A percentile compares a stretch with the other conserved stretches of the same genome.
Evolutionary conservation across 2,329 filamentous ascomycete genomes (phyloP).

Genomic region (Fusarium duplospermum): DNA sequence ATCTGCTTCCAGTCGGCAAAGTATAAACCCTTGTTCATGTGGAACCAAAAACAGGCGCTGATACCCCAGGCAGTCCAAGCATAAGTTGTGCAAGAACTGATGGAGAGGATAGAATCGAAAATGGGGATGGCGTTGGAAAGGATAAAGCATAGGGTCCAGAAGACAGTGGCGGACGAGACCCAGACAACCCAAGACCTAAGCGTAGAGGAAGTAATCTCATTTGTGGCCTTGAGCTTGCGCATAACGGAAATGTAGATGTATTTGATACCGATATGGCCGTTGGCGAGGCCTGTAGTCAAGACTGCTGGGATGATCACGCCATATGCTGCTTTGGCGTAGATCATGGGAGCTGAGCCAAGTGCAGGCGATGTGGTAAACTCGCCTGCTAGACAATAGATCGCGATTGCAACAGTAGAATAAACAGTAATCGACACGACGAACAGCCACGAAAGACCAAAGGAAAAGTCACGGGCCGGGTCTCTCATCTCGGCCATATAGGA

Average conservation of each 20-base stretch:
- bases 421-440: constrained; percentile 20
- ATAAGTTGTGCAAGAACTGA: constrained; percentile 25
- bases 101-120: constrained; percentile 35
- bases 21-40: constrained; percentile 19
- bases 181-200: constrained; percentile 31
- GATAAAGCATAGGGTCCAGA: constrained; percentile 31
- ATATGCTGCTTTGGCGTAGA: constrained; percentile 33
- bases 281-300: constrained; percentile 24
- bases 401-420: constrained; percentile 24
- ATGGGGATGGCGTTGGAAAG: constrained; percentile 36
- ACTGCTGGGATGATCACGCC: constrained; percentile 31
- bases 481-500: constrained; percentile 33
- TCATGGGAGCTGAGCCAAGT: constrained; percentile 24
- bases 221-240: not conserved
- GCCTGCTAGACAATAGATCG: constrained; percentile 27
- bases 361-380: constrained; percentile 25
- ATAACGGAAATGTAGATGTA: constrained; percentile 13
- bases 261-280: constrained; percentile 34
- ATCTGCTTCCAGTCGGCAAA: constrained; percentile 29
- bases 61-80: constrained; percentile 32
- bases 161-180: constrained; percentile 24
- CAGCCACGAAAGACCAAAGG: constrained; percentile 11
- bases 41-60: constrained; percentile 28
- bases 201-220: constrained; percentile 5
- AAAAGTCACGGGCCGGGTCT: constrained; percentile 30